Evolutionary conservation across 176 grass and related monocot genomes (phyloP).

Genomic region (Musa troglodytarum): DNA sequence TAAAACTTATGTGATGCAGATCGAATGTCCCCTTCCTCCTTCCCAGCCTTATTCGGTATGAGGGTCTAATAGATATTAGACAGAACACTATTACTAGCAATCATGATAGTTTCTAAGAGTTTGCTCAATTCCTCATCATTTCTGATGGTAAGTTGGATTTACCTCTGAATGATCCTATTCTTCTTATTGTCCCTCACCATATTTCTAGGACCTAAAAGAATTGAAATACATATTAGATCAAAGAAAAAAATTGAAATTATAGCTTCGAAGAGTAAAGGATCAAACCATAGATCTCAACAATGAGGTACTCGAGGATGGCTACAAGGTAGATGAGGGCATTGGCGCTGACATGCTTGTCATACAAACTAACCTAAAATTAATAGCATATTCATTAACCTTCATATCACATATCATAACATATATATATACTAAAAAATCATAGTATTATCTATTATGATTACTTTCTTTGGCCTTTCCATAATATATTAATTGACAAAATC

Average conservation of each 20-base stretch:
- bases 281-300: neutral
- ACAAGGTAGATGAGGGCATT: slow-evolving; percentile 29
- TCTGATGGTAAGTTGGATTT: neutral
- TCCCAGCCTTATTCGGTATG: slow-evolving; percentile 25
- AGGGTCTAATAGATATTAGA: slow-evolving; percentile 32
- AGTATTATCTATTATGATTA: too few relatives aligned
- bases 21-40: neutral
- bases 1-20: slow-evolving; percentile 15
- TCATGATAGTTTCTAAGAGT: slow-evolving; percentile 28
- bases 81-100: slow-evolving; percentile 32
- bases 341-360: slow-evolving; percentile 25
- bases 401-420: too few relatives aligned
- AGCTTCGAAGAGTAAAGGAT: neutral
- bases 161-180: neutral
- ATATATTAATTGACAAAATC: too few relatives aligned
- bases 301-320: slow-evolving; percentile 34
- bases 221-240: neutral
- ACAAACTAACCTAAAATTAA: slow-evolving; percentile 19
- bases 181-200: slow-evolving; percentile 3
- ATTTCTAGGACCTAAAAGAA: neutral
- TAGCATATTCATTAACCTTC: too few relatives aligned
- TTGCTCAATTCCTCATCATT: slow-evolving; percentile 41
- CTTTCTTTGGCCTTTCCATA: too few relatives aligned
- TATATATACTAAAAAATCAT: too few relatives aligned
- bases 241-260: neutral